These are phyloP conservation scores for Pisolithus microcarpus DNA, from an alignment of 768 basidiomycete species.

Conservation along the genomic window DNA sequence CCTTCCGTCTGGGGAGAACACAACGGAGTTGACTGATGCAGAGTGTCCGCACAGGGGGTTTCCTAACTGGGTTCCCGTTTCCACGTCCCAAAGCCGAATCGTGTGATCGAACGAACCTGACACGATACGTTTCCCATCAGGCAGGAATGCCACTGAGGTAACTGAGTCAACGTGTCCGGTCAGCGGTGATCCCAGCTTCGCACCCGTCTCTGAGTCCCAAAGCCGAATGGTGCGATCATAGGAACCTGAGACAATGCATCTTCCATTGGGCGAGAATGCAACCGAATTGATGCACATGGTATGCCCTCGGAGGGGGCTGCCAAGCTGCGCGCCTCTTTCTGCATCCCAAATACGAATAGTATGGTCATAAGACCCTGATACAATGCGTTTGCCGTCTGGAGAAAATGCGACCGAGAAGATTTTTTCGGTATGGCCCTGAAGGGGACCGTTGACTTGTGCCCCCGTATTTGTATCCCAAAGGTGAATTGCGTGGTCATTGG, in stretches of 20 bases:
- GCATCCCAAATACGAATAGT: no score
- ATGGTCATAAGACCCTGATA: no score
- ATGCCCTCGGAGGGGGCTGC: background rate
- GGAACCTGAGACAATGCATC: background rate
- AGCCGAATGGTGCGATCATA: background rate
- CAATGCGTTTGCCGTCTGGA: no score
- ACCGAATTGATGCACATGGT: background rate
- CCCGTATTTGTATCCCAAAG: no score
- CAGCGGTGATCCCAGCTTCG: background rate
- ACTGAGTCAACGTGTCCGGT: background rate
- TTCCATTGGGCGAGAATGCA: background rate
- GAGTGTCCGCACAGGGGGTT: background rate
- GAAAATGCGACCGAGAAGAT: no score
- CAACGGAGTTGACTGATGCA: background rate
- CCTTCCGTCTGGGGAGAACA: background rate
- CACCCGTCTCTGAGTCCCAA: background rate
- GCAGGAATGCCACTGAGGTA: background rate
- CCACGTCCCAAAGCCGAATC: background rate
- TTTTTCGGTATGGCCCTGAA: no score
- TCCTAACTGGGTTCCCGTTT: background rate
- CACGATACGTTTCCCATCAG: background rate
- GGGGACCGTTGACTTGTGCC: no score
- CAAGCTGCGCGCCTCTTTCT: background rate
- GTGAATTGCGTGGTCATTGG: no score
- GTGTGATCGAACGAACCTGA: slow-evolving; percentile 1